Evolutionary conservation across 2,329 filamentous ascomycete genomes (phyloP).

Genomic region (Dissoconium aciculare): DNA sequence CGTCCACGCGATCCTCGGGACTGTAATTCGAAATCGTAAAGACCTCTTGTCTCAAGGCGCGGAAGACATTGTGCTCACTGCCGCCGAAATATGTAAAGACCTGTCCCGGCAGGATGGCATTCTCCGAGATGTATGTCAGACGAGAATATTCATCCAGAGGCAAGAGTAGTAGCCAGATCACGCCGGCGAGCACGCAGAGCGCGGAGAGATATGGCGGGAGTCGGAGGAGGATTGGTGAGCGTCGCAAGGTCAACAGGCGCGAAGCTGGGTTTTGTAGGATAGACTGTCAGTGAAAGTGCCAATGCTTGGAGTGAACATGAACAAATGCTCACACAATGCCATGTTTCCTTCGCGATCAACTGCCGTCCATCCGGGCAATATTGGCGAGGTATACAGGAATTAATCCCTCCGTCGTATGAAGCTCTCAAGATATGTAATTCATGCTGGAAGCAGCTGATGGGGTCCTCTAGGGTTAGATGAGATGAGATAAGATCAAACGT

Average conservation of each 20-base stretch:
- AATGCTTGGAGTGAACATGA: too few species aligned
- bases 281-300: too few species aligned
- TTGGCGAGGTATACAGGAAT: not conserved
- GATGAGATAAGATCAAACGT: too few species aligned
- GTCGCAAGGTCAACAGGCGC: slow-evolving; percentile 54
- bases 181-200: slow-evolving; percentile 68
- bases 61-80: slow-evolving; percentile 87
- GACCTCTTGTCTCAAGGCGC: slow-evolving; percentile 77
- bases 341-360: slow-evolving; percentile 9
- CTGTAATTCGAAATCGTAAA: slow-evolving; percentile 40
- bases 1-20: slow-evolving; percentile 27
- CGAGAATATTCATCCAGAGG: slow-evolving; percentile 84
- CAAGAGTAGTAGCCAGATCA: slow-evolving; percentile 78
- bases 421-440: too few species aligned
- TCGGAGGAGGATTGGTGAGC: slow-evolving; percentile 67
- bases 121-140: slow-evolving; percentile 91
- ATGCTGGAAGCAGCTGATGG: too few species aligned
- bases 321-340: slow-evolving; percentile 16
- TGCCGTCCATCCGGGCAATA: not conserved
- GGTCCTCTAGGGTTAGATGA: too few species aligned
- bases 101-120: slow-evolving; percentile 85
- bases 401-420: too few species aligned
- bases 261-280: slow-evolving; percentile 20
- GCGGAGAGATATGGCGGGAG: slow-evolving; percentile 78
- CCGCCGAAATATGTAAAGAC: slow-evolving; percentile 96